Evolutionary conservation across 176 grass and related monocot genomes (phyloP), one percentile per base, ranked within the genome.

Genomic region (Ensete glaucum): DNA sequence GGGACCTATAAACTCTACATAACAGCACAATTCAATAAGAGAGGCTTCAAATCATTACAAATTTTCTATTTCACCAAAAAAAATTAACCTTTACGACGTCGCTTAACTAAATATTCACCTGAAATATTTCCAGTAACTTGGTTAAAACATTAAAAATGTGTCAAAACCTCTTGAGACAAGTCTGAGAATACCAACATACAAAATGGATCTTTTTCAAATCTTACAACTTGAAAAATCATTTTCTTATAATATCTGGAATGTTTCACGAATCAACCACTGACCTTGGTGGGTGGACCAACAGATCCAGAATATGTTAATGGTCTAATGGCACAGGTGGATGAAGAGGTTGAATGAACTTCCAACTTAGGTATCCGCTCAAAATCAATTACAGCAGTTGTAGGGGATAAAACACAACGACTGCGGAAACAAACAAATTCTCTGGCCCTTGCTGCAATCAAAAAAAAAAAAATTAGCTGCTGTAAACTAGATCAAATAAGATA

Each of bases 361-460:
- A 79, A 52, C 26, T 65, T 48, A 79, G 21, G 52, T 20, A 70
- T 56, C 6, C 13, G 49, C 64, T 69, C 64, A 53, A 69, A 52
- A 57, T 78, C 50, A 69, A 53, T n/a, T 22, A 79, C 64, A 79
- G 24, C 10, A n/a, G 77, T 65, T 21, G 65, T 49, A 27, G 65
- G 64, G 15, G 77, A 69, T 79, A 69, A 14, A 43, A 79, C 53
- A 69, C 77, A 69, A 1, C 49, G 77, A 48, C 20, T 22, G 23
- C 29, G 77, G 52, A 79, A 50, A 57, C 15, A 69, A 43, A 79
- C 65, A 21, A 53, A 79, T 26, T 70, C 65, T 69, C 64, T 79
- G 16, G 65, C 53, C 65, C 43, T 70, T 43, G 77, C 77, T 79
- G 77, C 53, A 69, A 43, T 43, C 0, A 60, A n/a, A 21, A 9